phyloP scores from a whole-genome alignment of 805 yeast genomes.

The Sporopachydermia quercuum region DNA sequence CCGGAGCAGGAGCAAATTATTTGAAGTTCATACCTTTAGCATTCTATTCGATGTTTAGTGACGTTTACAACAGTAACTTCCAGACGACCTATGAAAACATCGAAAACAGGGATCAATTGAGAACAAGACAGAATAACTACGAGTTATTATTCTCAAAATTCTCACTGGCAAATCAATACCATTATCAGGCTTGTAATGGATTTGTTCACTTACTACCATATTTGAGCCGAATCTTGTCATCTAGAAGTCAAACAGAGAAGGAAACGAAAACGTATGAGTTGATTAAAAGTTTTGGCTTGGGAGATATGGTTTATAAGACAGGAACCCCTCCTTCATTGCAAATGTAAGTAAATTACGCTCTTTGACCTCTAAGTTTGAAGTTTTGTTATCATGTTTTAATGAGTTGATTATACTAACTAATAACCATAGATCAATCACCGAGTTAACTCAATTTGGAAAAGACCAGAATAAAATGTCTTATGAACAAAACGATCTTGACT shows the following conservation, averaged over 20 bases:
- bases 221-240: background rate
- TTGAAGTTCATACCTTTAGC: constrained; percentile 42
- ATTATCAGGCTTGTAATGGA: background rate
- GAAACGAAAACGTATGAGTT: background rate
- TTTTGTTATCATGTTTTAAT: background rate
- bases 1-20: constrained; percentile 3
- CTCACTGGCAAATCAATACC: background rate
- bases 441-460: background rate
- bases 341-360: constrained; percentile 1
- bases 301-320: background rate
- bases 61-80: constrained; percentile 27
- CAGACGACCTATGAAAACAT: constrained; percentile 9
- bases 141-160: background rate
- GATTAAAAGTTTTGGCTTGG: background rate
- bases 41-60: constrained; percentile 51
- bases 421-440: background rate
- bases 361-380: no score
- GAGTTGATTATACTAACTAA: background rate
- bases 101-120: constrained; percentile 5
- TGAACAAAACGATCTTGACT: background rate
- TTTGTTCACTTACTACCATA: background rate
- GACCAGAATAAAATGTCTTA: background rate
- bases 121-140: background rate
- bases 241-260: background rate
- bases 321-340: background rate